Evolutionary conservation across 2,329 filamentous ascomycete species (phyloP), one percentile per base, ranked within the genome.

Genomic region (Aspergillus oerlinghausenensis): DNA sequence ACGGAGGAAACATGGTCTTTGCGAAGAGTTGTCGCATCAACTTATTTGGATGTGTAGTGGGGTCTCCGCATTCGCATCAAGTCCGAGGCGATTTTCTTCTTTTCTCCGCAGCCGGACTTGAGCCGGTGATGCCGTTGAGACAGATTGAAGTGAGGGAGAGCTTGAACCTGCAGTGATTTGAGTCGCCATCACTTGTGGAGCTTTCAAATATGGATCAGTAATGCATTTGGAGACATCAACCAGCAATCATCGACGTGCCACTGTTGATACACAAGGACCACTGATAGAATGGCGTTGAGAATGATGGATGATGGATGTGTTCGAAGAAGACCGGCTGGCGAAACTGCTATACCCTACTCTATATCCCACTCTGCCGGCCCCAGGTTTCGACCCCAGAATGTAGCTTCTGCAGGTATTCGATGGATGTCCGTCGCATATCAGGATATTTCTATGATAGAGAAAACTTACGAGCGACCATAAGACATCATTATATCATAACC

Each of bases 61-160:
- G 50, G 32, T 63, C 68, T 70, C 67, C 69, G 63, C 67, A 67
- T 63, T 72, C 70, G 70, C 70, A 72, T 58, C 65, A 71, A 72
- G 66, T 72, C 70, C 70, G 70, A 72, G 65, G 26, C 43, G 57
- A 49, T 59, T 58, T 35, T 14, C 32, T 17, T 42, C 26, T 56
- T 56, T 52, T 55, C 63, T 68, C 67, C 63, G 59, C 67, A 66
- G 43, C 65, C 70, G 69, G 70, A 72, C 68, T 71, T 71, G 55
- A 26, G 52, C 63, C 63, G 63, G 55, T 43, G 26, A 45, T 17
- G 32, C 21, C 42, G 5, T 38, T 4, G 19, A 52, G 5, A 38
- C 5, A 17, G 32, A 38, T 38, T 35, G 6, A 17, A 35, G 32
- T 35, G 40, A 45, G 3, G 8, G n/a, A 23, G 19, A 45, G 32